Percentiles rank a stretch among this genome's conserved stretches.
Evolutionary conservation across 345 rosid genomes (phyloP).

Genomic region (Moringa oleifera): DNA sequence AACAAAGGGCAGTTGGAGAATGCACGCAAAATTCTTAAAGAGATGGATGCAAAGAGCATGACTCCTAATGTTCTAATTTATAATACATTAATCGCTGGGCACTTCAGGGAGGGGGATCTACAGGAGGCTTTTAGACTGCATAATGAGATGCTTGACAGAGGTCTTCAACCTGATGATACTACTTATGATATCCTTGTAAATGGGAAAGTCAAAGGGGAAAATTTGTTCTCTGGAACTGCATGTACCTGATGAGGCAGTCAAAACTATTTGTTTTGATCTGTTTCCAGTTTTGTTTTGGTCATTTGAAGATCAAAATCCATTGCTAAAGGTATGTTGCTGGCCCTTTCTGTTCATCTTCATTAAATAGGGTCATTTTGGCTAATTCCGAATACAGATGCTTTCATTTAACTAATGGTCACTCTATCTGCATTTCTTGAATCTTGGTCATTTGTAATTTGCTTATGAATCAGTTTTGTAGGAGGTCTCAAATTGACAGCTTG

Average conservation of each 20-base stretch:
- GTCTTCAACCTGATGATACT: slow-evolving; percentile 56
- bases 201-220: slow-evolving; percentile 29
- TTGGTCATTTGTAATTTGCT: slow-evolving; percentile 14
- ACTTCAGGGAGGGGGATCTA: slow-evolving; percentile 61
- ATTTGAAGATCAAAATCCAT: background rate
- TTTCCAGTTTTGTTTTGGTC: background rate
- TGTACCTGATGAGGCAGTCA: slow-evolving; percentile 8
- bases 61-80: slow-evolving; percentile 61
- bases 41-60: slow-evolving; percentile 48
- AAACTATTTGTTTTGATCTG: slow-evolving; percentile 7
- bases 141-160: slow-evolving; percentile 80
- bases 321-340: background rate
- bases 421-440: no score
- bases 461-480: slow-evolving; percentile 44
- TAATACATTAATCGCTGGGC: slow-evolving; percentile 57
- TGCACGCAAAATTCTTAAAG: slow-evolving; percentile 52
- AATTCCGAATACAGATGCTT: background rate
- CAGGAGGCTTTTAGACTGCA: slow-evolving; percentile 71
- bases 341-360: background rate
- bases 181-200: slow-evolving; percentile 65
- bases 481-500: slow-evolving; percentile 69
- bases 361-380: background rate
- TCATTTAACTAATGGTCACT: background rate
- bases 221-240: slow-evolving; percentile 24
- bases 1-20: slow-evolving; percentile 49